Evolutionary conservation across 2,329 filamentous ascomycete genomes (phyloP).

Genomic region (Cryphonectria naterciae): DNA sequence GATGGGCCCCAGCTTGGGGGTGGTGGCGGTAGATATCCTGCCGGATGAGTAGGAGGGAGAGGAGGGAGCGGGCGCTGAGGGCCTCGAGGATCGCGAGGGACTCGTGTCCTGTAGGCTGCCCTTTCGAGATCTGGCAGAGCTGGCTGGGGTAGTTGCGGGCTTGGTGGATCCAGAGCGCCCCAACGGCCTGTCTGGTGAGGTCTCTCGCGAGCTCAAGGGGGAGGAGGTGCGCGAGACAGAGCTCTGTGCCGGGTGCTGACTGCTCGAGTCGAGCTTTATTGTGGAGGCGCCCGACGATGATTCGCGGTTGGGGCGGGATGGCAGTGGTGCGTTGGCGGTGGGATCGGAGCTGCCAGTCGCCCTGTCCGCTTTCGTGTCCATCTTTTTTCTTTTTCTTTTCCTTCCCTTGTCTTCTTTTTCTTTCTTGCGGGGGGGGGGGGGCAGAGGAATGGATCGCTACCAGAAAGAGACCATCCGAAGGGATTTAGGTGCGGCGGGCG

Average conservation of each 20-base stretch:
- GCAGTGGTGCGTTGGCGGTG: slow-evolving; percentile 29
- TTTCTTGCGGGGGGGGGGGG: background rate
- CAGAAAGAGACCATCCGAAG: slow-evolving; percentile 21
- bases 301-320: slow-evolving; percentile 36
- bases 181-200: slow-evolving; percentile 50
- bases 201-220: slow-evolving; percentile 46
- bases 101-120: slow-evolving; percentile 68
- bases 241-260: slow-evolving; percentile 29
- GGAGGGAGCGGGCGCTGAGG: slow-evolving; percentile 62
- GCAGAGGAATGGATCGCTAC: slow-evolving; percentile 19
- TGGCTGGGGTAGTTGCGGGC: slow-evolving; percentile 40
- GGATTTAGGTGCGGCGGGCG: slow-evolving; percentile 17
- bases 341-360: slow-evolving; percentile 36
- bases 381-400: slow-evolving; percentile 28
- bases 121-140: slow-evolving; percentile 61
- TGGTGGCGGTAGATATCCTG: slow-evolving; percentile 70
- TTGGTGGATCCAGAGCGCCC: slow-evolving; percentile 39
- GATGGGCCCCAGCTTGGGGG: slow-evolving; percentile 66
- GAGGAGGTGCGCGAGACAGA: slow-evolving; percentile 37
- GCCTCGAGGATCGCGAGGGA: slow-evolving; percentile 57
- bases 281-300: slow-evolving; percentile 32
- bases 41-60: slow-evolving; percentile 66
- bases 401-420: background rate
- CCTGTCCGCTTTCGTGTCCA: slow-evolving; percentile 42
- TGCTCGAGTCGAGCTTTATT: slow-evolving; percentile 32